phyloP scores from a whole-genome alignment of 129 eudicot species.

The Flaveria brownii region DNA sequence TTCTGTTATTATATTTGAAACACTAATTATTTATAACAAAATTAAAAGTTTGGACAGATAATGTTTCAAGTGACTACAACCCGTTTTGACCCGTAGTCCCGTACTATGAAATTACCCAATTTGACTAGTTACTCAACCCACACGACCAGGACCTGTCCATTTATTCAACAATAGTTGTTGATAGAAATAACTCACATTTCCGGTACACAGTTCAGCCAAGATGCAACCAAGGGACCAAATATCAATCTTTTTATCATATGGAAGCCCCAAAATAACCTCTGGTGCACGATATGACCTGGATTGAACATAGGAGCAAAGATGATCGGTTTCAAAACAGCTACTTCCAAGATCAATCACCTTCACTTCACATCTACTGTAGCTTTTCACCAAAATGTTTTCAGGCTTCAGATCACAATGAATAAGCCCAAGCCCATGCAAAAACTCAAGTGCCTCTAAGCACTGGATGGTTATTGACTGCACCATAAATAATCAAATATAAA shows the following conservation, averaged over 20 bases:
- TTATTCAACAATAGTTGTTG: background rate
- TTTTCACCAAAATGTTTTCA: constrained; percentile 94
- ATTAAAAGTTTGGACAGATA: background rate
- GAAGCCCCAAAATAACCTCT: constrained; percentile 92
- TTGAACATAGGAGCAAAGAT: constrained; percentile 98
- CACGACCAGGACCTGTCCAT: background rate
- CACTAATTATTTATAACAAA: background rate
- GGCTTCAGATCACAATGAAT: constrained; percentile 99
- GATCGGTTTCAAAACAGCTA: constrained; percentile 96
- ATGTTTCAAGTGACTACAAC: background rate
- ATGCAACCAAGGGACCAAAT: constrained; percentile 99
- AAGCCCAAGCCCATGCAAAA: constrained; percentile 90
- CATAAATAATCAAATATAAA: constrained; percentile 20
- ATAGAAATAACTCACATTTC: constrained; percentile 68
- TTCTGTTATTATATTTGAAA: background rate
- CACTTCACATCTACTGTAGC: constrained; percentile 99
- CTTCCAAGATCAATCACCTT: constrained; percentile 99
- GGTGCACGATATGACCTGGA: constrained; percentile 99
- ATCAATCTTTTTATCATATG: constrained; percentile 90
- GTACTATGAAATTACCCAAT: background rate
- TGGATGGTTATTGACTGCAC: constrained; percentile 97
- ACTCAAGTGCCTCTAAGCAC: constrained; percentile 94
- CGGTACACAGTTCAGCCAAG: constrained; percentile 98
- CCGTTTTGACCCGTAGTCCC: background rate
- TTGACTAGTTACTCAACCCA: background rate